These are phyloP conservation scores for Kazachstania taianensis DNA, from an alignment of 805 yeast species.

Conservation along the genomic window DNA sequence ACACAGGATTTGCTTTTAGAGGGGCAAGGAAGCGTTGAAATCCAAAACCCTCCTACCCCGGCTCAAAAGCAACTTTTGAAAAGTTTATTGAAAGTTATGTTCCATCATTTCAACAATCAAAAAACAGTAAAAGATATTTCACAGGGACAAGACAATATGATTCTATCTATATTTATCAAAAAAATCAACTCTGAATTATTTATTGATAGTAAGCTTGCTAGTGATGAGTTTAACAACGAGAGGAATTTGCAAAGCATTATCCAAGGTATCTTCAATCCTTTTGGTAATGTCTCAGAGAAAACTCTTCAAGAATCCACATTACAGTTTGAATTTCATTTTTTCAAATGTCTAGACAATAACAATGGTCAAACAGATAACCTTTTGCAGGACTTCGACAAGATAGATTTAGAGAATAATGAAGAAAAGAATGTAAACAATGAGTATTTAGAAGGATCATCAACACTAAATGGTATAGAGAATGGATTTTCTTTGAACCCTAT, in stretches of 20 bases:
- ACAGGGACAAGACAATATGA: constrained; percentile 19
- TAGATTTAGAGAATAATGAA: constrained; percentile 14
- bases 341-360: constrained; percentile 13
- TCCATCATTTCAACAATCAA: constrained; percentile 12
- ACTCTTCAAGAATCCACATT: background rate
- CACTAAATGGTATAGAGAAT: no score
- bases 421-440: no score
- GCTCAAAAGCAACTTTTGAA: constrained; percentile 20
- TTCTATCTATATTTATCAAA: constrained; percentile 20
- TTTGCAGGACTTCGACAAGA: constrained; percentile 25
- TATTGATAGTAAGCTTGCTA: background rate
- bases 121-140: constrained; percentile 4
- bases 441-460: constrained; percentile 4
- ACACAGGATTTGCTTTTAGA: constrained; percentile 10
- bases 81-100: constrained; percentile 18
- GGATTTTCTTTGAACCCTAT: no score
- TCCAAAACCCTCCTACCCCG: constrained; percentile 17
- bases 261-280: background rate
- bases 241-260: background rate
- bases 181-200: constrained; percentile 8
- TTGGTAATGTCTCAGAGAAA: background rate
- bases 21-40: constrained; percentile 22
- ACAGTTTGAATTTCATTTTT: constrained; percentile 7
- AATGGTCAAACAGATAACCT: constrained; percentile 4
- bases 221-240: no score